These are phyloP conservation scores for Dryadomyces quercus-mongolicae DNA, from an alignment of 2,329 filamentous ascomycete genomes.

Conservation along the genomic window DNA sequence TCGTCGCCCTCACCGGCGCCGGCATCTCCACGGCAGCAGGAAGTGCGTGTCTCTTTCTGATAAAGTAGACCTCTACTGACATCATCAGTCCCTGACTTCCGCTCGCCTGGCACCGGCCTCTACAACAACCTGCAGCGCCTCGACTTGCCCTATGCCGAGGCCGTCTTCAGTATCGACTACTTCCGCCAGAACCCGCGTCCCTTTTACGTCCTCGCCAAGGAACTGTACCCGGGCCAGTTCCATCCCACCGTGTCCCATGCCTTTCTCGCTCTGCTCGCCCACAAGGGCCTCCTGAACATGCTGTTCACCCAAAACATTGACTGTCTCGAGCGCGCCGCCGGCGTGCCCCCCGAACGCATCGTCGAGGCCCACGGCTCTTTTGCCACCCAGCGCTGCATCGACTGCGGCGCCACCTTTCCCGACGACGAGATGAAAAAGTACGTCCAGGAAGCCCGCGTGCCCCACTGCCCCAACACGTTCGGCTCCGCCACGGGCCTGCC, in stretches of 20 bases:
- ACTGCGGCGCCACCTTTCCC: constrained; percentile 64
- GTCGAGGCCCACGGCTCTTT: constrained; percentile 95
- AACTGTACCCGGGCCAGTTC: constrained; percentile 85
- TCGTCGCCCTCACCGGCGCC: constrained; percentile 85
- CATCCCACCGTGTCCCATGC: constrained; percentile 80
- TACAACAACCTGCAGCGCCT: constrained; percentile 85
- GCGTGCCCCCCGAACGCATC: constrained; percentile 68
- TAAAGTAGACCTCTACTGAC: constrained; percentile 19
- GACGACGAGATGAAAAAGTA: constrained; percentile 61
- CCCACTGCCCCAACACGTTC: constrained; percentile 42
- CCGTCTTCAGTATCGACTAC: constrained; percentile 86
- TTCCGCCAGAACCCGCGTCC: constrained; percentile 75
- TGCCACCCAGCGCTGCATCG: constrained; percentile 80
- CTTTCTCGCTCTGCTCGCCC: constrained; percentile 72
- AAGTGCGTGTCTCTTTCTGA: constrained; percentile 28
- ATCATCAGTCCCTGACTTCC: constrained; percentile 70
- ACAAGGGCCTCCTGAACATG: constrained; percentile 68
- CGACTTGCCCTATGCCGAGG: constrained; percentile 78
- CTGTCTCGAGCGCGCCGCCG: constrained; percentile 78
- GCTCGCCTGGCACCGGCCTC: constrained; percentile 82
- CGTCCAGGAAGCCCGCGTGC: constrained; percentile 55
- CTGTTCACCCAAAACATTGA: constrained; percentile 98
- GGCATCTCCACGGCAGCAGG: constrained; percentile 70
- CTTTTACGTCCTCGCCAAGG: constrained; percentile 85
- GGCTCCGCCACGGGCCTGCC: not conserved